Percentiles rank a stretch among this genome's conserved stretches.
Conservation (phyloP, 1,284 basidiomycete genomes). For the Hemileia vastatrix region DNA sequence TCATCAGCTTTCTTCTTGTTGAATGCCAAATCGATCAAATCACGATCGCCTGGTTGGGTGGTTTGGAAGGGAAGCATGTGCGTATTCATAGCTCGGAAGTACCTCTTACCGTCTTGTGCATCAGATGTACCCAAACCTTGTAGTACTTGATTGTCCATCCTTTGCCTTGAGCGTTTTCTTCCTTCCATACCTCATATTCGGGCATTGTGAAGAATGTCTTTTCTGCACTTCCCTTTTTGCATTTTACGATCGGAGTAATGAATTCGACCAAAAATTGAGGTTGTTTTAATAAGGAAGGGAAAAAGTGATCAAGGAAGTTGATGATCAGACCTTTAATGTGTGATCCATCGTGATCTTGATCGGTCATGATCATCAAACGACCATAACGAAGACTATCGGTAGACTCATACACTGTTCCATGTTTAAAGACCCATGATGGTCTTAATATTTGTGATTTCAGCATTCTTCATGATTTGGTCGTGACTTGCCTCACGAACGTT, state of each 20-base stretch:
- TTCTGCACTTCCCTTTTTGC: conserved; percentile 67
- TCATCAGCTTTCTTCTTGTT: conserved; percentile 99
- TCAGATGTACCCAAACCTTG: conserved; percentile 94
- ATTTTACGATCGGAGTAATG: conserved; percentile 89
- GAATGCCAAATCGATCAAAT: conserved; percentile 93
- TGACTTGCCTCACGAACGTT: conserved; percentile 95
- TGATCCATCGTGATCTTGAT: conserved; percentile 99
- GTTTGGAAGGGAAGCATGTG: conserved; percentile 88
- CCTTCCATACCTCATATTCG: conserved; percentile 88
- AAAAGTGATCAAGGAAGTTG: conserved; percentile 96
- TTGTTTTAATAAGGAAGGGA: conserved; percentile 82
- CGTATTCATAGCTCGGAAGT: conserved; percentile 82
- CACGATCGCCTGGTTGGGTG: conserved; percentile 69
- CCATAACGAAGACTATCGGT: conserved; percentile 75
- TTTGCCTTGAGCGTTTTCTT: conserved; percentile 63
- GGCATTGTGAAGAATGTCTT: conserved; percentile 94
- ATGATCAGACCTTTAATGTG: conserved; percentile 98
- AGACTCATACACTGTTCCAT: conserved; percentile 75
- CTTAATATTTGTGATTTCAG: conserved; percentile 93
- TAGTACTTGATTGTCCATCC: conserved; percentile 91
- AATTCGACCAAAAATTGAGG: conserved; percentile 95
- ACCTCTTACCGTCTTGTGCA: conserved; percentile 80
- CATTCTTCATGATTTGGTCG: conserved; percentile 96
- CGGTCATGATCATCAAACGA: conserved; percentile 97
- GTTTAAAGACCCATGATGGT: conserved; percentile 93